Conservation (phyloP, 179 eudicot species). For the Spinacia oleracea region DNA sequence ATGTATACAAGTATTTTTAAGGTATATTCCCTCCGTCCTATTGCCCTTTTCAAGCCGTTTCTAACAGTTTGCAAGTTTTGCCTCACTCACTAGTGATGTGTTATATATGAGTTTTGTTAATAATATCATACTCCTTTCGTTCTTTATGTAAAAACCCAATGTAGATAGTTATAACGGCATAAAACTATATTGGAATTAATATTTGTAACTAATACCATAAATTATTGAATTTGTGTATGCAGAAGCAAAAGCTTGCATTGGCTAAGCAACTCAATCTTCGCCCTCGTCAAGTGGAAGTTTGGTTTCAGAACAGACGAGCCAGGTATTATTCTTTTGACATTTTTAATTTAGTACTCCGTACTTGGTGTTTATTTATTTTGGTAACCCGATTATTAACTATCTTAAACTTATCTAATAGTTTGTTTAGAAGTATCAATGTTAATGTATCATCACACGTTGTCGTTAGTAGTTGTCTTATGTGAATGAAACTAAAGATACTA, state of each 20-base stretch:
- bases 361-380: no score
- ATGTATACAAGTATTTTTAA: no score
- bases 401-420: no score
- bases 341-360: no score
- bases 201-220: background rate
- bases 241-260: constrained; percentile 87
- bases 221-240: constrained; percentile 10
- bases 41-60: no score
- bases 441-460: background rate
- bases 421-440: no score
- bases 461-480: constrained; percentile 1
- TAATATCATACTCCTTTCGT: no score
- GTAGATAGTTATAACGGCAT: background rate
- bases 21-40: no score
- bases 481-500: constrained; percentile 4
- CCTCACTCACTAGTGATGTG: no score
- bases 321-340: constrained; percentile 38
- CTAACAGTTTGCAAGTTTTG: no score
- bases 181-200: background rate
- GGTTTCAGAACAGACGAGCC: constrained; percentile 96
- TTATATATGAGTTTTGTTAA: no score
- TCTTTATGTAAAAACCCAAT: no score
- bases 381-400: background rate
- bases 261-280: constrained; percentile 87
- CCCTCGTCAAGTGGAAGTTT: constrained; percentile 92